Conservation (phyloP, 2,329 filamentous ascomycete species). For the Aspergillus eucalypticola region DNA sequence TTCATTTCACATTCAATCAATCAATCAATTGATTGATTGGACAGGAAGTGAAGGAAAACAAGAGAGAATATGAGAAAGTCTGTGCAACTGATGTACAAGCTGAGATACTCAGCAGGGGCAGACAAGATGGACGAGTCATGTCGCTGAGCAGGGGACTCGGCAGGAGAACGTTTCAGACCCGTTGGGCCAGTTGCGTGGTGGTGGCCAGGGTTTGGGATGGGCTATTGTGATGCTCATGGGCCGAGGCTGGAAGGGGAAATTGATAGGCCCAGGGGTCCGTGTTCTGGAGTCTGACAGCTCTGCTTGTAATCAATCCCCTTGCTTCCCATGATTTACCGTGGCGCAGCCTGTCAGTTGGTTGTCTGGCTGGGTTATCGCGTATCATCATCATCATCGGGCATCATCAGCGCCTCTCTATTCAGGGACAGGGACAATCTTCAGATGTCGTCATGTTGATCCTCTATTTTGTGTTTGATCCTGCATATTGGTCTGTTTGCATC, state of each 20-base stretch:
- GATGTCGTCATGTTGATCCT: background rate
- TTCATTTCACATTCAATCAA: too few relatives aligned
- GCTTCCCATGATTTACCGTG: background rate
- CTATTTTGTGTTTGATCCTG: background rate
- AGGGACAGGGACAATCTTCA: background rate
- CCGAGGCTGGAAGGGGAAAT: constrained; percentile 1
- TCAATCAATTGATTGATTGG: too few relatives aligned
- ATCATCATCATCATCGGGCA: background rate
- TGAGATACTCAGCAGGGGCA: too few relatives aligned
- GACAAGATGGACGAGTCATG: background rate
- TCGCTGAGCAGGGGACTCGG: background rate
- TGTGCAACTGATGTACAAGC: too few relatives aligned
- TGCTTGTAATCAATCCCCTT: constrained; percentile 5
- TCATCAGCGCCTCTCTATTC: too few relatives aligned
- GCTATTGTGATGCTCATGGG: constrained; percentile 5
- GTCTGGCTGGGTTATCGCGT: background rate
- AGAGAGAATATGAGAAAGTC: too few relatives aligned
- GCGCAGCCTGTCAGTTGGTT: background rate
- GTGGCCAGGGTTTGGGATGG: background rate
- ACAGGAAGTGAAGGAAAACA: too few relatives aligned
- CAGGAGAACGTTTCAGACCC: background rate
- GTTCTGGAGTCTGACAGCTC: constrained; percentile 7
- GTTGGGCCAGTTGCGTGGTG: background rate
- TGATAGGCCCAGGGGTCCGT: constrained; percentile 2
- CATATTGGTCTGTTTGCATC: background rate